Base-by-base conservation (phyloP, 1,284 basidiomycete genomes). In the Moesziomyces sp. region DNA sequence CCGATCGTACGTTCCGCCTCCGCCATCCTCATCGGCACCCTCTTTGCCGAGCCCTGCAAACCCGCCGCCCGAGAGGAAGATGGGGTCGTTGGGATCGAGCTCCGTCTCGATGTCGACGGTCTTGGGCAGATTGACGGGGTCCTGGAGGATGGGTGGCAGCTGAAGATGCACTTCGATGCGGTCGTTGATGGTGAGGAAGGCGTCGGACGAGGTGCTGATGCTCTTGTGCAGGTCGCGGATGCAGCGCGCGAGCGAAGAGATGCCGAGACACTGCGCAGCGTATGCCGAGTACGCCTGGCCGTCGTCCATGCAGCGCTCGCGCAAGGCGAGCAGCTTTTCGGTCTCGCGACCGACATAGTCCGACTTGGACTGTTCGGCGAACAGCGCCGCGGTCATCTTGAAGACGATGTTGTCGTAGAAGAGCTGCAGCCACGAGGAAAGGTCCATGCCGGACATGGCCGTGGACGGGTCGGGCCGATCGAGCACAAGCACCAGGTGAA, bases 351-450 rank as follows among this genome's bases (percentile, higher is more conserved):
- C 59, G 18, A 84, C 72, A 21, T 81, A 82, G 42, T 69, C 53
- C 3, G 64, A 55, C 3, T 73, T 63, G 13, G 51, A 46, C 63
- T 84, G 78, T 49, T 84, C 80, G 21, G 74, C 74, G 43, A 75
- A 82, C 21, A 84, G 77, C 18, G 81, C 78, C 8, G 81, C 77
- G 1, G 82, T 82, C 68, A 83, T 74, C 53, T 84, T 84, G 73
- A 83, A 84, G 30, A 79, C 67, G 19, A 84, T 73, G 47, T 80
- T 78, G 59, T 80, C 78, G 65, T 84, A 83, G 42, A 72, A 83
- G 30, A 83, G 59, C 38, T 78, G 73, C 10, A 79, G 61, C 78
- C 75, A 79, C 1, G 74, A 63, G 18, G 69, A 66, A 3, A 70
- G 50, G 46, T 83, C 78, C 53, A 82, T 64, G 11, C 55, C 57